Base-by-base conservation (phyloP, 495 filamentous ascomycete species). In the Aspergillus heteromorphus region DNA sequence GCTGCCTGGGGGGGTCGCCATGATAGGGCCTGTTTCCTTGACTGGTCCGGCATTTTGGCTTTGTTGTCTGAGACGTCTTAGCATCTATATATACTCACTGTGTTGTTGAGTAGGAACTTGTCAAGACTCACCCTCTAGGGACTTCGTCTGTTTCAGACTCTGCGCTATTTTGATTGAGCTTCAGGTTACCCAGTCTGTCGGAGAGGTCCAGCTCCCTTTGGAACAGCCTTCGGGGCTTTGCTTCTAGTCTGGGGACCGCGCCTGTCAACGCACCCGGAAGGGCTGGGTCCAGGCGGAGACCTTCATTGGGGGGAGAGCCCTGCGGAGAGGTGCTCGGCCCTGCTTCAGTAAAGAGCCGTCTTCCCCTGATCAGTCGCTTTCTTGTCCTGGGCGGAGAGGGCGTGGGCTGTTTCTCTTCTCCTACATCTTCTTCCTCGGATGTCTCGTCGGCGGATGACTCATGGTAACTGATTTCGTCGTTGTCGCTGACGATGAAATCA, bases 401-500 rank as follows among this genome's bases (percentile, higher is more conserved):
- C 13, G 43, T 21, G 21, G 62, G 56, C 20, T 55, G 55, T 36
- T 57, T 54, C n/a, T 48, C 36, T 38, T 62, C 57, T 49, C 69
- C 65, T 11, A 65, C 57, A n/a, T 48, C 36, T 38, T 62, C 57
- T 49, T 70, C 65, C 9, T 66, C 57, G 16, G 66, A 68, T 47
- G 65, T 60, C 48, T 74, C 68, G 51, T 62, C 60, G 19, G 64
- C 63, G 6, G 71, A 70, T 51, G 63, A 65, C 40, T 72, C 70
- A 56, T 73, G 59, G 41, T 60, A 75, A 51, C 73, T 78, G 21
- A 62, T 31, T 18, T 75, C 73, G 5, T 75, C 72, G 57, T 76
- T 67, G 55, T 78, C 75, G 45, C 73, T 75, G 48, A 76, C 75
- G 61, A 78, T 69, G 48, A 76, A 78, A 41, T 71, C 73, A 29